Base-by-base conservation (phyloP, 768 basidiomycete genomes). In the Nidularia sp. region DNA sequence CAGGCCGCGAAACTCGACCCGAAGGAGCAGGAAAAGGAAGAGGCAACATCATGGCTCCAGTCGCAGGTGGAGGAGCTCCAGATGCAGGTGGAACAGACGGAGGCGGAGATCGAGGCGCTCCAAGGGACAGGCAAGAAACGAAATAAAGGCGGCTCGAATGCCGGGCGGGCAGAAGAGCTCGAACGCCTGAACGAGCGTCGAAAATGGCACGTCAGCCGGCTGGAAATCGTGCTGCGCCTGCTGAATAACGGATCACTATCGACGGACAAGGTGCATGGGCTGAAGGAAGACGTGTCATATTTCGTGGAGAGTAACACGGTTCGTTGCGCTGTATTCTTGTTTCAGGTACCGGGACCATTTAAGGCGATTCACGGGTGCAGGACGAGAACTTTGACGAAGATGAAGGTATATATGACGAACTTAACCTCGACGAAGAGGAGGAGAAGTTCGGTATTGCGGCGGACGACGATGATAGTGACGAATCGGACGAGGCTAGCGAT, bases 321-420 rank as follows among this genome's bases (percentile, higher is more conserved):
- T 57, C 65, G 94, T 82, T 55, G 47, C 50, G 45, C 46, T 31
- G 45, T 49, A 15, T 53, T 45, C 31, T 49, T 41, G 46, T 49
- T 51, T 51, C 39, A 32, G 50, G 31, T 45, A 36, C 48, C 39
- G 39, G 52, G 25, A 45, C 48, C 46, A 57, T 60, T 62, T 56
- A 62, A 62, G 55, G 45, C 45, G 34, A 51, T 60, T 60, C 18
- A 42, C 43, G 52, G 45, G 35, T 55, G 47, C 66, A 98, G 97
- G 93, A 96, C 50, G 97, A 98, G 61, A 89, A 91, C 61, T 99
- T 97, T 68, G 94, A 98, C 53, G 95, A 96, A 66, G 93, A 98
- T 62, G 90, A 94, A 66, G 94, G 92, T 45, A 90, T 99, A 48
- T 99, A 99, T 62, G 97, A 98, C 60, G 97, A 98, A 12, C 90